These are phyloP conservation scores for Aegilops bicornis DNA, from an alignment of 176 grass and related monocot species.

Conservation along the genomic window DNA sequence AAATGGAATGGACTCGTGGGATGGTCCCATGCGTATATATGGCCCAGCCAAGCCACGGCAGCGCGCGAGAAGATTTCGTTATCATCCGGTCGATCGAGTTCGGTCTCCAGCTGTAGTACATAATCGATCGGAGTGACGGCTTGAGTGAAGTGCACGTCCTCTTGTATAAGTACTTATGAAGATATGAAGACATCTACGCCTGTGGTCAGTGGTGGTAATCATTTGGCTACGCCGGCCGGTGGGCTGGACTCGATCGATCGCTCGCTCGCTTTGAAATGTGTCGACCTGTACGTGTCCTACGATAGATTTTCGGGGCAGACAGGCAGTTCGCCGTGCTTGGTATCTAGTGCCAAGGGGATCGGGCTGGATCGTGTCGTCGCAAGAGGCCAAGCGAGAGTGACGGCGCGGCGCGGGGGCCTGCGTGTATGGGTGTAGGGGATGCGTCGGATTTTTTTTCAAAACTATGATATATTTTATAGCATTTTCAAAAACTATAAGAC, in stretches of 20 bases:
- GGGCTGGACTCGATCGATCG: not conserved
- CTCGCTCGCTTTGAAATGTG: not conserved
- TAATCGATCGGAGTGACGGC: not conserved
- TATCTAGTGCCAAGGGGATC: not conserved
- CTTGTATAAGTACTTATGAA: not conserved
- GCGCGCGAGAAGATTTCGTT: not conserved
- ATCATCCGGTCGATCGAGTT: not conserved
- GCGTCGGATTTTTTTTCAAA: not conserved
- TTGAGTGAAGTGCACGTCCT: too few relatives aligned
- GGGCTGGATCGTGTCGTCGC: conserved; percentile 28
- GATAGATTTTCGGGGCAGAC: not conserved
- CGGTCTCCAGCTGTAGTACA: not conserved
- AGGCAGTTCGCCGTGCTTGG: not conserved
- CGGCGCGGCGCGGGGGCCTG: not conserved
- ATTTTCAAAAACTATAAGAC: too few relatives aligned
- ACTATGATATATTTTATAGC: too few relatives aligned
- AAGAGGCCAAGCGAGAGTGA: conserved; percentile 26
- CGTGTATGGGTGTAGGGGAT: conserved; percentile 22
- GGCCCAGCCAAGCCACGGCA: not conserved
- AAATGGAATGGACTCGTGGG: not conserved
- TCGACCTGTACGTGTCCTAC: not conserved
- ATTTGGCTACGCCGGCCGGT: not conserved
- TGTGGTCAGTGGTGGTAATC: not conserved
- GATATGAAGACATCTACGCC: not conserved
- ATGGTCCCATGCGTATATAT: not conserved